These are phyloP conservation scores for Ustilago esculenta DNA, from an alignment of 1,284 basidiomycete genomes.

Conservation along the genomic window DNA sequence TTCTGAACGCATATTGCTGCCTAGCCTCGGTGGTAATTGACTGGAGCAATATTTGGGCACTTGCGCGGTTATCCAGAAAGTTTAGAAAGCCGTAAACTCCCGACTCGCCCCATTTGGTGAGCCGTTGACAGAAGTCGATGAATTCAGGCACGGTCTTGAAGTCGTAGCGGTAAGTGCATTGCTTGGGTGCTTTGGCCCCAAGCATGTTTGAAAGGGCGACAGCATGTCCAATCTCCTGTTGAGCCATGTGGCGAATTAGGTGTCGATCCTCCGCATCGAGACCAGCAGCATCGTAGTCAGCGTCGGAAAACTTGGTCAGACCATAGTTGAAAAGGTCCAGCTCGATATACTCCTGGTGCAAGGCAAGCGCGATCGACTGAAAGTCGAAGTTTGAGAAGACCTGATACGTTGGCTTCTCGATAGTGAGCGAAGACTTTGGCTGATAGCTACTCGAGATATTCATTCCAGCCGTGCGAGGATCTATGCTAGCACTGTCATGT, in stretches of 20 bases:
- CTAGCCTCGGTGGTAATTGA: constrained; percentile 57
- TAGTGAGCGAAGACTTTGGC: constrained; percentile 30
- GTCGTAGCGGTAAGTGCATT: constrained; percentile 50
- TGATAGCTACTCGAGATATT: constrained; percentile 40
- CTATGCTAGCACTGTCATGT: constrained; percentile 27
- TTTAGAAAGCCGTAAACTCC: constrained; percentile 56
- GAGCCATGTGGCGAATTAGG: constrained; percentile 50
- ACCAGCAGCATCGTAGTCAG: constrained; percentile 44
- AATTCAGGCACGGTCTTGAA: constrained; percentile 49
- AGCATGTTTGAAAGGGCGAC: constrained; percentile 52
- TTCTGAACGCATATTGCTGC: constrained; percentile 51
- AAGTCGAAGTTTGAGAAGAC: constrained; percentile 51
- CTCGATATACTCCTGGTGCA: constrained; percentile 59
- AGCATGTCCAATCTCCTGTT: constrained; percentile 58
- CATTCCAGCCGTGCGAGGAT: constrained; percentile 32
- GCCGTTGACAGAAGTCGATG: constrained; percentile 49
- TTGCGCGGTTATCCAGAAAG: constrained; percentile 50
- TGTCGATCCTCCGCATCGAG: constrained; percentile 43
- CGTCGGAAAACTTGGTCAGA: constrained; percentile 50
- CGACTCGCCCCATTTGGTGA: constrained; percentile 55
- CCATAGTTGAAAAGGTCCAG: constrained; percentile 58
- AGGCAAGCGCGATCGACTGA: constrained; percentile 44
- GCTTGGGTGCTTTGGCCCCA: constrained; percentile 44
- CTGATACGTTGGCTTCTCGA: constrained; percentile 38
- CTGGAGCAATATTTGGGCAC: constrained; percentile 51